Evolutionary conservation across 148 eudicot genomes (phyloP).

Genomic region (Rheum nobile): DNA sequence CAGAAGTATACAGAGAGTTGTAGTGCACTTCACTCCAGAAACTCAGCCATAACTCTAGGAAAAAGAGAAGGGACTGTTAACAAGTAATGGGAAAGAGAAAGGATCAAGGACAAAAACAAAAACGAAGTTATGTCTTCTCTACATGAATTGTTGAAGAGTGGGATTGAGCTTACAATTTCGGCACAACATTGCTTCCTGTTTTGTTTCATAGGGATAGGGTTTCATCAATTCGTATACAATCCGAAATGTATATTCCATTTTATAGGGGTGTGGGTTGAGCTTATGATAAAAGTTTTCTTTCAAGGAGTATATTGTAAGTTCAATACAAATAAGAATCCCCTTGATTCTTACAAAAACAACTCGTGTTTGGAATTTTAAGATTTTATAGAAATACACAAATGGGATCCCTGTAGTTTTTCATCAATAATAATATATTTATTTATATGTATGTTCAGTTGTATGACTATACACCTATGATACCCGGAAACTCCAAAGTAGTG

Average conservation of each 20-base stretch:
- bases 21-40: slow-evolving; percentile 87
- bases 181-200: neutral
- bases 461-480: neutral
- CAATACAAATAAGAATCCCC: neutral
- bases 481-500: no score
- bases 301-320: neutral
- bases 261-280: neutral
- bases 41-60: slow-evolving; percentile 68
- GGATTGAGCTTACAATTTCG: neutral
- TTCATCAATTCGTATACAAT: neutral
- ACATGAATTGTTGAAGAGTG: neutral
- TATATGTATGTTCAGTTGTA: no score
- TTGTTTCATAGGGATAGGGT: neutral
- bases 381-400: neutral
- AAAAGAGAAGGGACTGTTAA: neutral
- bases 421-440: no score
- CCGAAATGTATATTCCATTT: neutral
- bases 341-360: neutral
- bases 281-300: neutral
- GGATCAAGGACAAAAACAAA: neutral
- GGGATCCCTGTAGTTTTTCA: no score
- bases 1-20: slow-evolving; percentile 53
- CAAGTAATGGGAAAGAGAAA: neutral
- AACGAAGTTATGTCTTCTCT: neutral
- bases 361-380: neutral